A percentile compares a stretch with the other conserved stretches of the same genome.
phyloP scores from a whole-genome alignment of 1,284 basidiomycete genomes.

The Trichosporon asahii region DNA sequence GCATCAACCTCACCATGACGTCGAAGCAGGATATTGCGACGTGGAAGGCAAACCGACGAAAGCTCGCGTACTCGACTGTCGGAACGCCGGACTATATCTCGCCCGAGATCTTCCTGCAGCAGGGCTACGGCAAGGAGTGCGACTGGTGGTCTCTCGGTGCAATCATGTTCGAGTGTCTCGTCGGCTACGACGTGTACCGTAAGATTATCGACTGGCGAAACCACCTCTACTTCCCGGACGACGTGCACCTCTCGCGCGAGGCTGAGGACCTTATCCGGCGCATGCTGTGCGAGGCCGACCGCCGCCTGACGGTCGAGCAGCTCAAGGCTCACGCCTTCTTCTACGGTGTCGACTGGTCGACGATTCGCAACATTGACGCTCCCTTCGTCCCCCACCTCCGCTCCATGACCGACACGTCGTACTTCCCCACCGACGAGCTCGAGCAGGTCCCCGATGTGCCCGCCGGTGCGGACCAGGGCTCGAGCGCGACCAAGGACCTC shows the following conservation, averaged over 20 bases:
- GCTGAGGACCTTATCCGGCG: constrained; percentile 78
- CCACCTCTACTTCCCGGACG: constrained; percentile 90
- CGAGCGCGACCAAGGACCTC: constrained; percentile 76
- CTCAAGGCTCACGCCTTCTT: constrained; percentile 96
- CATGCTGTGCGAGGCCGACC: constrained; percentile 79
- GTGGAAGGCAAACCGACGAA: constrained; percentile 97
- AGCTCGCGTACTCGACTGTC: constrained; percentile 96
- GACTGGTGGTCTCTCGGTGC: constrained; percentile 98
- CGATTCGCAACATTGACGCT: constrained; percentile 86
- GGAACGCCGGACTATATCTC: constrained; percentile 99
- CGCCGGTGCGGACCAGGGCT: constrained; percentile 59
- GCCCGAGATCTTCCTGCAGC: constrained; percentile 95
- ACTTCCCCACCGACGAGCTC: constrained; percentile 96
- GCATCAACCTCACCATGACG: constrained; percentile 92
- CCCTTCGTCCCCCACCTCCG: constrained; percentile 92
- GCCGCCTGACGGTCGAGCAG: constrained; percentile 75
- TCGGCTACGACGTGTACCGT: constrained; percentile 94
- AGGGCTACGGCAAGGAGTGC: constrained; percentile 96
- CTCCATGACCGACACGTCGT: constrained; percentile 81
- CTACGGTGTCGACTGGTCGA: constrained; percentile 90
- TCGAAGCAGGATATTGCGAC: constrained; percentile 91
- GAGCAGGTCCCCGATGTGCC: constrained; percentile 68
- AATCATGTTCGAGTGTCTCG: constrained; percentile 98
- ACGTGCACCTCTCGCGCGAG: constrained; percentile 88
- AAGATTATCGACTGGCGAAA: constrained; percentile 96